Percentiles rank a stretch among this genome's conserved stretches.
These are phyloP conservation scores for Wickerhamomyces queroliae DNA, from an alignment of 805 yeast genomes.

Conservation along the genomic window DNA sequence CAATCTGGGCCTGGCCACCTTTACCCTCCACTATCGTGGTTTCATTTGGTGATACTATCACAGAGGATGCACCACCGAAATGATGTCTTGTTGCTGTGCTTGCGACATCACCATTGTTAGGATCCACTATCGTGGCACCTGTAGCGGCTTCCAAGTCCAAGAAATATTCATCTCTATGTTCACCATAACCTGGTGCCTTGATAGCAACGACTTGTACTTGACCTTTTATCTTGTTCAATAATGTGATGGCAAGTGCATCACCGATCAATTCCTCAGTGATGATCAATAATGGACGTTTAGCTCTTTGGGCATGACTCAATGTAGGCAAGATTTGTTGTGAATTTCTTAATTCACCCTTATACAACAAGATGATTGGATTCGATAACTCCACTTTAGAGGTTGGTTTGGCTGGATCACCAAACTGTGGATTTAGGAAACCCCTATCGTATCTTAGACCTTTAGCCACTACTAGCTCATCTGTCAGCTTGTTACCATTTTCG, in stretches of 20 bases:
- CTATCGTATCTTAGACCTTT: conserved; percentile 99
- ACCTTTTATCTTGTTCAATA: conserved; percentile 94
- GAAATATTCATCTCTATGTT: conserved; percentile 92
- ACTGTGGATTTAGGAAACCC: conserved; percentile 95
- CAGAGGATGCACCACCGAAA: conserved; percentile 86
- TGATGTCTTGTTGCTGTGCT: conserved; percentile 88
- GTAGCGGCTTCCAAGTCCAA: conserved; percentile 94
- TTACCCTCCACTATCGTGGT: conserved; percentile 91
- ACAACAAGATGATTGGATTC: conserved; percentile 78
- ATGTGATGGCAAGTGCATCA: conserved; percentile 97
- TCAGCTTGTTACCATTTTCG: conserved; percentile 94
- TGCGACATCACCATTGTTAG: conserved; percentile 92
- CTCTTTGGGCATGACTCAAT: conserved; percentile 86
- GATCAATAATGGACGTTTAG: conserved; percentile 88
- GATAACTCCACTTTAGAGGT: conserved; percentile 91
- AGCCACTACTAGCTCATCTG: conserved; percentile 92
- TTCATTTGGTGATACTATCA: conserved; percentile 92
- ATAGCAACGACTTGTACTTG: conserved; percentile 97
- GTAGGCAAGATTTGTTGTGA: conserved; percentile 69
- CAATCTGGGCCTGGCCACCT: conserved; percentile 76
- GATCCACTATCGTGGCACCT: conserved; percentile 86
- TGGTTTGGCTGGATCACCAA: conserved; percentile 71
- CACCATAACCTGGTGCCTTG: conserved; percentile 99
- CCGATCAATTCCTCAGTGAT: conserved; percentile 96
- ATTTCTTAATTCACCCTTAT: neutral